Evolutionary conservation across 2,329 filamentous ascomycete genomes (phyloP), one percentile per base, ranked within the genome.

Genomic region (Pyrenochaeta sp.): DNA sequence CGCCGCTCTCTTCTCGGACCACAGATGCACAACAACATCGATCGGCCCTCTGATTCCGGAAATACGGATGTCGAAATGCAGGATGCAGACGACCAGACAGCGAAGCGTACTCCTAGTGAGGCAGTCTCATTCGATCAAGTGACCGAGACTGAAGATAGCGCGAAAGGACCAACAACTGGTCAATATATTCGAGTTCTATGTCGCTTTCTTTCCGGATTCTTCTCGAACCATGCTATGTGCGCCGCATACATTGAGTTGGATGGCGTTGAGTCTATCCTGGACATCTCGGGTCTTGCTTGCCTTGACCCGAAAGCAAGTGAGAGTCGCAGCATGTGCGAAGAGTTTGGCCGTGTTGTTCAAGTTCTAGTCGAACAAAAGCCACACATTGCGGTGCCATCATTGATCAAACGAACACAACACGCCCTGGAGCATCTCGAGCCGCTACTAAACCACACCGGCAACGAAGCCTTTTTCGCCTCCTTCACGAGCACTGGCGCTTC

Each of bases 221-320:
- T 95, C 58, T 85, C 87, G 61, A 96, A 96, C 70, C 83, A 86
- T 55, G 83, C 83, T 34, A 85, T 96, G 67, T 93, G 91, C 76
- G 81, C 83, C 19, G 85, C 86, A 25, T 94, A 97, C 71, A 88
- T 95, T 61, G 87, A 91, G 53, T 85, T 86, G 49, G 92, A 93
- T 56, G 95, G 92, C 6, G 88, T 94, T 25, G 92, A 97, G 75
- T 84, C 90, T 50, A 83, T 98, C 22, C 83, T 99, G 52, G 92
- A 97, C 72, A 87, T 97, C 54, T 90, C 90, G 40, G 91, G 91
- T 52, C 86, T 93, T 30, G 90, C 92, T 5, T 93, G 92, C 73
- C 83, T 98, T 46, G 88, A 92, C 0, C 88, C 88, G 66, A 86
- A 91, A 69, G 89, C 91, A 71, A 85, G 88, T 39, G 88, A 90